A percentile compares a stretch with the other conserved stretches of the same genome.
Conservation (phyloP, 2,329 filamentous ascomycete genomes). For the Xylaria sp. region DNA sequence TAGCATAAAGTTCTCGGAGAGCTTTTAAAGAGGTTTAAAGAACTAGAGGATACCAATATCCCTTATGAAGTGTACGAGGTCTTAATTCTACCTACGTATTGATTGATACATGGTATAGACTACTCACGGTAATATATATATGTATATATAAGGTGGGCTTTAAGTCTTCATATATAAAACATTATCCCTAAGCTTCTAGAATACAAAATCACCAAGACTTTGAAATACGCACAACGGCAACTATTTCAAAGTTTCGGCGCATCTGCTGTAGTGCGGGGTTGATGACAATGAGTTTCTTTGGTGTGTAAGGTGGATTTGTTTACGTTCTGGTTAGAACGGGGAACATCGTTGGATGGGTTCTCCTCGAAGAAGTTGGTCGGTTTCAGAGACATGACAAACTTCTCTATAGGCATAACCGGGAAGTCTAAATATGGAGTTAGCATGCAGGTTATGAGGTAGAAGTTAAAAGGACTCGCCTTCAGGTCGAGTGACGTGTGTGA, state of each 20-base stretch:
- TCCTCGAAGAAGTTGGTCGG: constrained; percentile 59
- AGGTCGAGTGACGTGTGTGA: constrained; percentile 65
- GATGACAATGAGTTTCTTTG: not conserved
- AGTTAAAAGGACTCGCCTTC: constrained; percentile 45
- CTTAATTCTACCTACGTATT: too few relatives aligned
- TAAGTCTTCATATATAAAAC: too few relatives aligned
- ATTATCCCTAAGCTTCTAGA: too few relatives aligned
- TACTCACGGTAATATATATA: too few relatives aligned
- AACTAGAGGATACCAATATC: too few relatives aligned
- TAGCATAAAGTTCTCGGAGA: too few relatives aligned
- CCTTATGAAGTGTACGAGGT: too few relatives aligned
- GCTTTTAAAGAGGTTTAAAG: too few relatives aligned
- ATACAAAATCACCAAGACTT: too few relatives aligned
- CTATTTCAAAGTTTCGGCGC: not conserved
- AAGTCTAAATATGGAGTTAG: constrained; percentile 52
- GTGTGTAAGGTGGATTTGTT: constrained; percentile 5
- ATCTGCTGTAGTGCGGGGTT: not conserved
- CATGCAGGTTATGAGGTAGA: not conserved
- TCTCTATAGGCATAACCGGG: constrained; percentile 67
- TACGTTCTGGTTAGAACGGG: constrained; percentile 29
- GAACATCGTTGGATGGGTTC: constrained; percentile 58
- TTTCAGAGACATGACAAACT: constrained; percentile 53
- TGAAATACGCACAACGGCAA: too few relatives aligned
- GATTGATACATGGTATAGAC: too few relatives aligned
- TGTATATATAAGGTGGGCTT: too few relatives aligned